Evolutionary conservation across 2,329 filamentous ascomycete genomes (phyloP), one percentile per base, ranked within the genome.

Genomic region (Fusarium sp.): DNA sequence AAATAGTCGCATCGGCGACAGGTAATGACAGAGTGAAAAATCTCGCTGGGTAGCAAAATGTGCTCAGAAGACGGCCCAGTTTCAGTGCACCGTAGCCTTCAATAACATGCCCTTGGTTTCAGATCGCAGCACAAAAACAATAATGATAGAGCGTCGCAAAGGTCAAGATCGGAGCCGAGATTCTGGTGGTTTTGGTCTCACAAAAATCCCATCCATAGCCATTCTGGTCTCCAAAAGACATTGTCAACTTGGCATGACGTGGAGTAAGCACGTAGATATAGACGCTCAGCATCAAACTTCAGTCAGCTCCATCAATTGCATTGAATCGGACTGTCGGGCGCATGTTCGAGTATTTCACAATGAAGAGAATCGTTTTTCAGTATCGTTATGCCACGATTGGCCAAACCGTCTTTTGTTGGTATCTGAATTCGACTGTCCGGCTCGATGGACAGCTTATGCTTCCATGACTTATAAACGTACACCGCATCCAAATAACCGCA

Each of bases 391-490:
- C 66, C 68, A 65, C 58, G 52, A 70, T 67, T 67, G 61, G 69
- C 57, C 56, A 70, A 69, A 51, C 51, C 74, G 63, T 65, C 64
- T 55, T 72, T 67, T 71, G 62, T 62, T 75, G 67, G 69, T 74
- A 74, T 74, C 58, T 73, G 63, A 69, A 66, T 58, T 65, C 60
- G 70, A 54, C 71, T 75, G 64, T 65, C 62, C 69, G 70, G 58
- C 67, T 74, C 50, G 55, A 68, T 62, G 56, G 58, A 69, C 61
- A 70, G 70, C 70, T 69, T 63, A 69, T 62, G 65, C 68, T 65
- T 71, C 64, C 66, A 71, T 72, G 63, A 64, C 66, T 70, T 67
- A 64, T 75, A 75, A 79, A 77, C 76, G 73, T 79, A 80, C 76
- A 80, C 74, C 71, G 70, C 62, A 69, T 75, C 75, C 74, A 76